Evolutionary conservation across 768 basidiomycete species (phyloP).

Genomic region (Paxillus involutus): DNA sequence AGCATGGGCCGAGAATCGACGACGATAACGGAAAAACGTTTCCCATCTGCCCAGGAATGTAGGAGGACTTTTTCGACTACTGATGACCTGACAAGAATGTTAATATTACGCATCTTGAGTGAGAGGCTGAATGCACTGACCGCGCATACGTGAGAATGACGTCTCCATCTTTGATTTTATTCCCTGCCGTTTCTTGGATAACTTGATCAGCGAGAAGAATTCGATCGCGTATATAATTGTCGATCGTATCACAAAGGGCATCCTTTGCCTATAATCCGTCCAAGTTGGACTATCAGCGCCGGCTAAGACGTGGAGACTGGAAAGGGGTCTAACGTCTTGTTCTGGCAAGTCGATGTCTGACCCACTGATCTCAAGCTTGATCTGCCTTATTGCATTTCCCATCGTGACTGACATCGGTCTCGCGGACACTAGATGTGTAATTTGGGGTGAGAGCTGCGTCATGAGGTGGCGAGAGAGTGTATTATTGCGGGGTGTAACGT

Average conservation of each 20-base stretch:
- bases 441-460: slow-evolving; percentile 91
- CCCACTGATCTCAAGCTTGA: slow-evolving; percentile 93
- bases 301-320: neutral
- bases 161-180: slow-evolving; percentile 94
- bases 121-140: slow-evolving; percentile 37
- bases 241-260: slow-evolving; percentile 78
- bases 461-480: slow-evolving; percentile 89
- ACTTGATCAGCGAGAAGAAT: slow-evolving; percentile 93
- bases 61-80: slow-evolving; percentile 90
- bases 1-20: slow-evolving; percentile 94
- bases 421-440: slow-evolving; percentile 83
- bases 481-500: slow-evolving; percentile 81
- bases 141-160: slow-evolving; percentile 91
- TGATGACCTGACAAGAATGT: slow-evolving; percentile 64
- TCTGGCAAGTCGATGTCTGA: slow-evolving; percentile 93
- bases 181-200: slow-evolving; percentile 83
- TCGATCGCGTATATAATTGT: slow-evolving; percentile 90
- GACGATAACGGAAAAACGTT: slow-evolving; percentile 84
- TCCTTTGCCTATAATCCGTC: slow-evolving; percentile 72
- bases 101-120: neutral
- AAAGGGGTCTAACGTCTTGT: slow-evolving; percentile 68
- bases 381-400: slow-evolving; percentile 91
- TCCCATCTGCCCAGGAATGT: slow-evolving; percentile 70
- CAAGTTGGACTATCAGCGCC: neutral
- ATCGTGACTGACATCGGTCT: slow-evolving; percentile 91